Conservation (phyloP, 2,329 filamentous ascomycete species). For the Ophiobolus disseminans region DNA sequence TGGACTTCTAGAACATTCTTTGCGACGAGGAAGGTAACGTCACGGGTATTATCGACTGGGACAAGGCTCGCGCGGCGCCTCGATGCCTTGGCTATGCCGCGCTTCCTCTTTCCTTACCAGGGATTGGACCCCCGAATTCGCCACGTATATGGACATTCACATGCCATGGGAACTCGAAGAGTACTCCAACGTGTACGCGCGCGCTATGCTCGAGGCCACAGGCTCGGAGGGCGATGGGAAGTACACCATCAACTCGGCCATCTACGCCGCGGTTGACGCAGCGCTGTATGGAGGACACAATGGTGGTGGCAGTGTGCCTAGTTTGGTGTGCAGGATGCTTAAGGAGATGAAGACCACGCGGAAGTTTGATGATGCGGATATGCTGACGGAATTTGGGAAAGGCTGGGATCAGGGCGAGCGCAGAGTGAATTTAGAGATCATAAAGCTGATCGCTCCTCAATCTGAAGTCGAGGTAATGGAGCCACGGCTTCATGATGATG, state of each 20-base stretch:
- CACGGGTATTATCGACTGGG: constrained; percentile 29
- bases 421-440: background rate
- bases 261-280: constrained; percentile 4
- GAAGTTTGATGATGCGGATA: background rate
- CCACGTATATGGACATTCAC: background rate
- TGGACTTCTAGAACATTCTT: constrained; percentile 33
- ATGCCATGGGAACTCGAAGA: constrained; percentile 1
- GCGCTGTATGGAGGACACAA: constrained; percentile 1
- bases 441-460: background rate
- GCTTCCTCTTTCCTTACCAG: constrained; percentile 16
- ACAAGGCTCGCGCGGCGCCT: constrained; percentile 11
- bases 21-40: constrained; percentile 18
- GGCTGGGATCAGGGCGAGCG: background rate
- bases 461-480: background rate
- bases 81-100: constrained; percentile 16
- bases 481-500: background rate
- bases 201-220: constrained; percentile 12
- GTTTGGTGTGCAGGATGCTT: background rate
- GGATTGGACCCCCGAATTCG: constrained; percentile 9
- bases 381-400: background rate
- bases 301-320: background rate
- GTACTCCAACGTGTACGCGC: constrained; percentile 15
- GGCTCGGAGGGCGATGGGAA: constrained; percentile 8
- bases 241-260: constrained; percentile 10
- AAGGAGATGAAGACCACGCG: background rate